A percentile compares a stretch with the other conserved stretches of the same genome.
phyloP scores from a whole-genome alignment of 345 rosid genomes.

The Lenwebbia sp. region DNA sequence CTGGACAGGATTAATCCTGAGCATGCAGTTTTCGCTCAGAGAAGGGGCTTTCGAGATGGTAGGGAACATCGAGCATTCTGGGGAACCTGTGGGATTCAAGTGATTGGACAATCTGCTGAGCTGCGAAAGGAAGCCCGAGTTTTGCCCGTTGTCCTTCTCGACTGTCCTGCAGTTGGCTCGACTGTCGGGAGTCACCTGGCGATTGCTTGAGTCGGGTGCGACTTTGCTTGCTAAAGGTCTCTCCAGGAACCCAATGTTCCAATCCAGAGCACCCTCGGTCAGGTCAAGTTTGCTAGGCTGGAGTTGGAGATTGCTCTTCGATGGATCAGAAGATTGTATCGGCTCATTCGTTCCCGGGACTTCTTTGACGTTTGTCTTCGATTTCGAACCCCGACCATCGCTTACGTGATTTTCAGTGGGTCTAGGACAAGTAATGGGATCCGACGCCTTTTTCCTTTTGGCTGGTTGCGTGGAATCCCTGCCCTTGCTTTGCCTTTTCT shows the following conservation, averaged over 20 bases:
- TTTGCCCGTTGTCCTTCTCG: not conserved
- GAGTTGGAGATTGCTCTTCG: not conserved
- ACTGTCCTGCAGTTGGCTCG: not conserved
- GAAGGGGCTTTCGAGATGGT: conserved; percentile 6
- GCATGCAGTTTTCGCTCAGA: conserved; percentile 16
- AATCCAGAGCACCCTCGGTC: not conserved
- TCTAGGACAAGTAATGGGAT: not conserved
- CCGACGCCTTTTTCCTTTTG: conserved; percentile 1
- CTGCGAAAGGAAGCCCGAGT: not conserved
- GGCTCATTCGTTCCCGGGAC: not conserved
- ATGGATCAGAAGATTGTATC: not conserved
- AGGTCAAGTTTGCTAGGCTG: not conserved
- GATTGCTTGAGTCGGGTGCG: not conserved
- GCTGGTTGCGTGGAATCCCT: not conserved
- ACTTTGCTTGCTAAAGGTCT: not conserved
- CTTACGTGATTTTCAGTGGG: not conserved
- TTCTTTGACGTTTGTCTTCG: not conserved
- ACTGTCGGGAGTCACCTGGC: not conserved
- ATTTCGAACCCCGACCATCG: not conserved
- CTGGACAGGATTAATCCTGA: conserved; percentile 18
- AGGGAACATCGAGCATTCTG: conserved; percentile 4
- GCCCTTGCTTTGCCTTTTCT: not conserved
- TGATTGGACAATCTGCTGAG: not conserved
- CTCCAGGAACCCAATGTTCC: not conserved
- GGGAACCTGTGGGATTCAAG: conserved; percentile 14